Evolutionary conservation across 768 basidiomycete species (phyloP), one percentile per base, ranked within the genome.

Genomic region (Lactarius hengduanensis): DNA sequence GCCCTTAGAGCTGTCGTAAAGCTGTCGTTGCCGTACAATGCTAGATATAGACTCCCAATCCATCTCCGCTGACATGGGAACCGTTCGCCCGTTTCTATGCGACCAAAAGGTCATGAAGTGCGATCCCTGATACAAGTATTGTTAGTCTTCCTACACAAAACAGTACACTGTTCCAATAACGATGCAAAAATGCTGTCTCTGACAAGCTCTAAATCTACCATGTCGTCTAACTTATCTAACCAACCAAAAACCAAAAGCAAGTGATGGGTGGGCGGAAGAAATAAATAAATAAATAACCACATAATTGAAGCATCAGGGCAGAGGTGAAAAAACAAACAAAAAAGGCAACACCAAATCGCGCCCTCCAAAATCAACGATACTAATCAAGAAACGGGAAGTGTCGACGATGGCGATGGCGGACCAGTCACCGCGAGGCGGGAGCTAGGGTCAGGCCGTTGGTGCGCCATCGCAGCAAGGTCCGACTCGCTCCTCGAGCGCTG

Each of bases 401-500:
- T 13, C 50, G 50, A 53, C 22, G 26, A 6, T 4, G 13, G 50
- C 22, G 50, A 28, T 13, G 50, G 11, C 5, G 38, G n/a, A 32
- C 26, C 58, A 28, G 28, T 11, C 40, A 20, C 8, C 55, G 38
- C 11, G 26, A 53, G 50, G 6, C 22, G 22, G 3, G 41, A 43
- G 43, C 43, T 20, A 20, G 20, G 20, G 43, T 9, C 43, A n/a
- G 43, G 20, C 9, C 20, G 26, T 2, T 13, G 22, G 5, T 28
- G 26, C 13, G 50, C n/a, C 38, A 72, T 60, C 40, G 66, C 63
- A 18, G 64, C 69, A 6, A 73, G 40, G 38, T 73, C 71, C 38
- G 71, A 40, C 53, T 66, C 72, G 64, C 72, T 73, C 55, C 54
- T 53, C 32, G 69, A 57, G 61, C 63, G 62, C 66, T 65, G 72